Base-by-base conservation (phyloP, 495 filamentous ascomycete species). In the Neurospora hispaniola region DNA sequence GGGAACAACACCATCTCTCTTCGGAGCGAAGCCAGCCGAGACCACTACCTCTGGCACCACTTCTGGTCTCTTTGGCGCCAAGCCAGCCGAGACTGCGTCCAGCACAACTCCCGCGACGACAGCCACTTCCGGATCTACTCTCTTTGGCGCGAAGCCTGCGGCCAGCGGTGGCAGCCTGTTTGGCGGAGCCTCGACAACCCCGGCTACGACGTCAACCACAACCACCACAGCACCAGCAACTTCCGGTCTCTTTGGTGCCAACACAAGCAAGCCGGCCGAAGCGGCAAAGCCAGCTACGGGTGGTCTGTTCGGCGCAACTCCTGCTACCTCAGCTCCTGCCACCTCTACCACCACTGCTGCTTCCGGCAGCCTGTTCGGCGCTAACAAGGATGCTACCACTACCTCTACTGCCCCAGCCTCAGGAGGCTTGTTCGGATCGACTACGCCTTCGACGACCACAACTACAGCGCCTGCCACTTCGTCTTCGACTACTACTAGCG, bases 161-260 rank as follows among this genome's bases (percentile, higher is more conserved):
- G 18, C 54, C 31, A 66, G 12, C 31, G 27, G 54, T 14, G 3
- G 54, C 27, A 38, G 14, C 31, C 31, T 66, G 54, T 66, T 66
- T 38, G 72, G 71, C 12, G 69, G 48, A 59, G 40, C 48, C 18
- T 73, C 69, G 27, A 68, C 73, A 20, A 75, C 81, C 11, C 48
- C 80, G 18, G 70, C 77, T n/a, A 69, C 78, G 40, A 71, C 77
- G 11, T 10, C 74, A 9, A 42, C 69, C 38, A 42, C 54, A 14
- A 66, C 54, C 31, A 66, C 54, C 54, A 35, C 80, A 77, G 48
- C 23, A 42, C 35, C 71, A 35, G 68, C 59, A 42, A 38, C 71
- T 54, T 71, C 75, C 20, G 46, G 18, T 11, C 44, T 76, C 40
- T 71, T 76, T 72, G 74, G 81, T 78, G 68, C 76, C 72, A 71